Base-by-base conservation (phyloP, 1,139 yeast species). In the Kodamaea ohmeri region DNA sequence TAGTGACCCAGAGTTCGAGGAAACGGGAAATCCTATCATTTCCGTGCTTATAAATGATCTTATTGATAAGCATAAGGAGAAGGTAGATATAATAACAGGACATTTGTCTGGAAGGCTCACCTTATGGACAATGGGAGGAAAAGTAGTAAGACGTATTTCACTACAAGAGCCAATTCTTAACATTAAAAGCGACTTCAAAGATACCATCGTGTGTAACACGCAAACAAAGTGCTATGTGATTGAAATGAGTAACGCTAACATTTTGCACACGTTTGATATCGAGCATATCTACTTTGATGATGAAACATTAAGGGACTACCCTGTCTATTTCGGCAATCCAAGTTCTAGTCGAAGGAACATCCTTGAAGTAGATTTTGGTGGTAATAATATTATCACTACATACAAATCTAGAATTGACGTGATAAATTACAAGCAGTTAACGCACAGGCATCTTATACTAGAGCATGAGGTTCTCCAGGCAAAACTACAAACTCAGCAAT, bases 341-440 rank as follows among this genome's bases (percentile, higher is more conserved):
- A 25, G 34, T 4, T 31, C 33, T 2, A 26, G 31, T 13, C 12
- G 32, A 19, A 32, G 38, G 7, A 48, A 48, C 35, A 37, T 36
- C 12, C 28, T 72, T 41, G 64, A 67, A 35, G 74, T 77, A 21
- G 90, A 83, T 56, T 78, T 73, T 50, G 83, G 78, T 1, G 78
- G 73, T 17, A 52, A 55, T 33, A 64, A 65, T 41, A 53, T 73
- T 3, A 52, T 73, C 1, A 28, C 72, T 4, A 51, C 65, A 40
- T 52, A 55, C 41, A 54, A 45, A 2, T 29, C 46, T 2, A 43
- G 46, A 11, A 52, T 74, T 25, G 51, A 55, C 19, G 66, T 60
- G 5, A 15, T 31, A n/a, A 21, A 19, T 11, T 14, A 17, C 6
- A 26, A 25, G 26, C 13, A 12, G 4, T 5, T 19, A n/a, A 16